Percentiles rank a stretch among this genome's conserved stretches.
Conservation (phyloP, 805 yeast genomes). For the Kuraishia ogatae region DNA sequence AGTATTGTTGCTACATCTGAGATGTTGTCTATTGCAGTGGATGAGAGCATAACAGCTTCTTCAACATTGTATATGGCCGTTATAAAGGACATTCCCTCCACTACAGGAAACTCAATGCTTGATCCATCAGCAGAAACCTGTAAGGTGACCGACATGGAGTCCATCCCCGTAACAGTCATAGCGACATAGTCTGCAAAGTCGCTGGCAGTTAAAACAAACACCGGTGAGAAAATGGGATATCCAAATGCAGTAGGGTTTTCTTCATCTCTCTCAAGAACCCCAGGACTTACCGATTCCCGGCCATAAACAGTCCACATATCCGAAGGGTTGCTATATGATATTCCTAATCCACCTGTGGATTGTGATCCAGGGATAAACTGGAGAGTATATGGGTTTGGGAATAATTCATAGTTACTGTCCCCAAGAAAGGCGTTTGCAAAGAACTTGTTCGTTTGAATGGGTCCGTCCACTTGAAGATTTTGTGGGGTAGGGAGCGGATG, state of each 20-base stretch:
- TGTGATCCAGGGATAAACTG: constrained; percentile 27
- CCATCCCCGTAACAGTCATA: constrained; percentile 41
- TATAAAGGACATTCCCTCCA: constrained; percentile 53
- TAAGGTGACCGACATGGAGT: constrained; percentile 42
- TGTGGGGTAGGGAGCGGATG: constrained; percentile 36
- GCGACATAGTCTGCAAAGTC: constrained; percentile 32
- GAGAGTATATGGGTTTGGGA: constrained; percentile 59
- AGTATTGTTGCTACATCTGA: constrained; percentile 16
- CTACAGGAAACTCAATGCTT: constrained; percentile 39
- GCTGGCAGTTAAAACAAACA: constrained; percentile 33
- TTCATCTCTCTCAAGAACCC: not conserved
- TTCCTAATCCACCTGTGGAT: constrained; percentile 41
- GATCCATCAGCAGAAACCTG: constrained; percentile 24
- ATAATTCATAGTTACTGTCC: constrained; percentile 43
- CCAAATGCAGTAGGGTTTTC: constrained; percentile 39
- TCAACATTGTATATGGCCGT: constrained; percentile 42
- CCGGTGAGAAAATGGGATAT: constrained; percentile 49
- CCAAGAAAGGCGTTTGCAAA: constrained; percentile 57
- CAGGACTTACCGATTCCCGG: constrained; percentile 7
- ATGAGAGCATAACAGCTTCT: constrained; percentile 35
- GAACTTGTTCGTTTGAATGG: constrained; percentile 70
- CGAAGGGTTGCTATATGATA: constrained; percentile 53
- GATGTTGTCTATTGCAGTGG: constrained; percentile 35
- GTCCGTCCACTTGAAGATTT: constrained; percentile 36
- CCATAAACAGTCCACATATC: constrained; percentile 35